Base-by-base conservation (phyloP, 2,329 filamentous ascomycete genomes). In the Trichoderma pleuroti region DNA sequence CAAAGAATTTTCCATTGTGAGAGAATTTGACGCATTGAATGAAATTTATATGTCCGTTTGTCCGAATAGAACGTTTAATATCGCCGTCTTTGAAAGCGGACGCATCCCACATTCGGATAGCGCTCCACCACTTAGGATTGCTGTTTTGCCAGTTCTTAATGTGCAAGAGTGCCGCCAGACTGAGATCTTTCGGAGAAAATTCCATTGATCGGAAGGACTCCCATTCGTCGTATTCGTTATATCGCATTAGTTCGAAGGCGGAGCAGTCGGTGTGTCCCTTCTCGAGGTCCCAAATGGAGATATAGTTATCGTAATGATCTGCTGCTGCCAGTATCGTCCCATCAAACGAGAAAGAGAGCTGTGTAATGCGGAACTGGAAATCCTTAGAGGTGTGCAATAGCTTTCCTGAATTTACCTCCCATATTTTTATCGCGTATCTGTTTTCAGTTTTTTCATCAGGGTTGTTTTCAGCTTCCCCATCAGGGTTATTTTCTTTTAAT, bases 311-410 rank as follows among this genome's bases (percentile, higher is more conserved):
- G 26, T 28, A 28, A 28, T 28, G 5, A 28, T 5, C 34, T 16
- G 18, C 39, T 46, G 39, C 1, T n/a, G 9, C 39, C 42, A 46
- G 42, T 21, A 9, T 46, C n/a, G 0, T 46, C n/a, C 18, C 42
- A 46, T 46, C 42, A 21, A 46, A 46, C 42, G 42, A 46, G 42
- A 46, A 46, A 46, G 42, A 46, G 10, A 46, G 18, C 9, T 1
- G 1, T 21, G 0, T 0, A 46, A 3, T 11, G 39, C 0, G 0
- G 1, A 5, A 10, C 18, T n/a, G 18, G 39, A n/a, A 18, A 2
- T 18, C 36, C 9, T 11, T 5, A n/a, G 0, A 5, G 16, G 39
- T 46, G n/a, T n/a, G 4, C n/a, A 46, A 21, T 46, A 46, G 42
- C 4, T 46, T 3, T n/a, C 18, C 18, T 3, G 42, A 46, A 4